Base-by-base conservation (phyloP, 768 basidiomycete species). In the Cantharellus anzutake region DNA sequence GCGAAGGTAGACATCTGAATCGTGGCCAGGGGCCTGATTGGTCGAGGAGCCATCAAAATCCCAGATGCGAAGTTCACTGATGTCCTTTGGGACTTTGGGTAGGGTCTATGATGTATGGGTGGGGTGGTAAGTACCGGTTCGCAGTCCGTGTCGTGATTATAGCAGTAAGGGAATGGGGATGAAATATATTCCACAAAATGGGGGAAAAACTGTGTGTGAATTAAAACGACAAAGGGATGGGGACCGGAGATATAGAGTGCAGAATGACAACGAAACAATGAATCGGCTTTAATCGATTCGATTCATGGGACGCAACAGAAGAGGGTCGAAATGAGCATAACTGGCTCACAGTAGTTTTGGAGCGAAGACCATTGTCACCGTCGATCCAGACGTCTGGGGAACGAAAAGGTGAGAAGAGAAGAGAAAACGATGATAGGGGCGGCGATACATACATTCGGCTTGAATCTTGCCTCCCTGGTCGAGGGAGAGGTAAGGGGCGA, bases 31-130 rank as follows among this genome's bases (percentile, higher is more conserved):
- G 20, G 96, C 96, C 72, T 99, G 96, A 73, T 89, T 89, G 69
- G 93, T 96, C 48, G 89, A 93, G 56, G 91, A 94, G 67, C 94
- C 94, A 70, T 99, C 94, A 69, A 99, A 99, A 77, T 98, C 94
- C 94, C 94, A 99, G 71, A 88, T 81, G 67, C 94, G 91, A 65
- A 98, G 86, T 67, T 90, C 81, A 66, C 81, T 81, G 66, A 99
- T 83, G 70, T 88, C 84, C 63, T 82, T 84, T 67, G 92, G 81
- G 70, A 85, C 82, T 73, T 87, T 83, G 72, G 77, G 73, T 69
- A 93, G 80, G 63, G 94, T 97, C 93, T 92, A 68, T 1, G 61
- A 60, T 7, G 34, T 59, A 42, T 7, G 52, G 7, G 38, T 37
- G 29, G 29, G 44, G 44, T 11, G 44, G 44, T 11, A 48, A 11